These are phyloP conservation scores for Fusarium lateritium DNA, from an alignment of 2,329 filamentous ascomycete genomes.

Conservation along the genomic window DNA sequence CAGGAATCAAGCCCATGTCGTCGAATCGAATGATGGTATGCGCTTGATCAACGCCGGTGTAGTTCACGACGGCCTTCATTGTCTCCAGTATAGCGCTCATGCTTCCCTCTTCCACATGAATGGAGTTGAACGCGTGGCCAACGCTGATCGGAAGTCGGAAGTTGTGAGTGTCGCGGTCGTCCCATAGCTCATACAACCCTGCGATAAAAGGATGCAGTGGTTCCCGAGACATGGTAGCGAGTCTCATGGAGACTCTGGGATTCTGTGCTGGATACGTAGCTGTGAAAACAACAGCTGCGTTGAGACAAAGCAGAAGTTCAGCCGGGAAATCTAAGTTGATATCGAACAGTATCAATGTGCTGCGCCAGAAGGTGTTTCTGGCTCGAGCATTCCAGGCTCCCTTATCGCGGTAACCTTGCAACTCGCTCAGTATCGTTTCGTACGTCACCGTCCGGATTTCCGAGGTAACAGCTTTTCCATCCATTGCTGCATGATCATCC, in stretches of 20 bases:
- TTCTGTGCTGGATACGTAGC: not conserved
- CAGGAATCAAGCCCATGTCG: not conserved
- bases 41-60: not conserved
- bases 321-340: not conserved
- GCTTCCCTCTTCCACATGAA: not conserved
- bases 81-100: not conserved
- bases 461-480: too few relatives aligned
- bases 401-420: not conserved
- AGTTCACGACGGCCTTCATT: not conserved
- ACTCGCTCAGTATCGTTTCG: not conserved
- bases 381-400: not conserved
- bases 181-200: not conserved
- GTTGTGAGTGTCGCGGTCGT: not conserved
- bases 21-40: not conserved
- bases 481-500: too few relatives aligned
- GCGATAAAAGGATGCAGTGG: not conserved
- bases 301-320: not conserved
- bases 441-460: too few relatives aligned
- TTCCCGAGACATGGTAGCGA: not conserved
- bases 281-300: not conserved
- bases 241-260: not conserved
- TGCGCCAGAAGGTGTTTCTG: not conserved
- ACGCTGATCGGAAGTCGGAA: too few relatives aligned
- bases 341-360: not conserved
- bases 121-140: not conserved